These are phyloP conservation scores for Penstemon newberryi DNA, from an alignment of 257 asterid species.

Conservation along the genomic window DNA sequence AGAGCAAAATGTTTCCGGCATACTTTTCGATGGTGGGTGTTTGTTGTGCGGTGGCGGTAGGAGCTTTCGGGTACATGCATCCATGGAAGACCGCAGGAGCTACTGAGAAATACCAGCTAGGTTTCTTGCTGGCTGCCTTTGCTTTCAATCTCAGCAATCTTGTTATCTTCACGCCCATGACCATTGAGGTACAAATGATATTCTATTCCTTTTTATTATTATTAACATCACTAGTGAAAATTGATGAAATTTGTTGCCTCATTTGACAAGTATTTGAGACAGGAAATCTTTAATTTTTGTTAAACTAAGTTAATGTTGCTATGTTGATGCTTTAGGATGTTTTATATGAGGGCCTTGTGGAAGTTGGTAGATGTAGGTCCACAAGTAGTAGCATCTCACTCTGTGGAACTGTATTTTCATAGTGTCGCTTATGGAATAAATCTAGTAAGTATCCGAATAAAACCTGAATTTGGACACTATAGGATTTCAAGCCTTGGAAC, in stretches of 20 bases:
- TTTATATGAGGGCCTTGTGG: not conserved
- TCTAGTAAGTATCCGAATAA: too few species aligned
- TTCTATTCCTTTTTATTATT: conserved; percentile 3
- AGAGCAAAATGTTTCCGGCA: conserved; percentile 99
- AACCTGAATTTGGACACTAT: too few species aligned
- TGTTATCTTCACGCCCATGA: conserved; percentile 87
- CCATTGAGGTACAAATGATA: conserved; percentile 65
- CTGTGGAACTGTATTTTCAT: not conserved
- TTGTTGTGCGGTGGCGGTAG: conserved; percentile 83
- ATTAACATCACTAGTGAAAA: not conserved
- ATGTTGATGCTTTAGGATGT: not conserved
- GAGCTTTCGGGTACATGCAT: conserved; percentile 83
- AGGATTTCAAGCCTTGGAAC: too few species aligned
- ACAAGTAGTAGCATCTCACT: not conserved
- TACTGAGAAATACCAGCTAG: conserved; percentile 84
- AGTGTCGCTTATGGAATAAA: too few species aligned
- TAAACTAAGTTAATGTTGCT: not conserved
- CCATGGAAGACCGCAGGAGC: conserved; percentile 82
- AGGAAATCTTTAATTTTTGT: not conserved
- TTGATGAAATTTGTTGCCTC: not conserved
- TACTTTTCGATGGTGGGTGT: conserved; percentile 95
- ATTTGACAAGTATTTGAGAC: not conserved
- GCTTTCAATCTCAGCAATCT: conserved; percentile 92
- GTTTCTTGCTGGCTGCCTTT: conserved; percentile 79
- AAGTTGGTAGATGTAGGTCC: not conserved